These are phyloP conservation scores for Sclerotiophoma versabilis DNA, from an alignment of 2,329 filamentous ascomycete genomes.

Conservation along the genomic window DNA sequence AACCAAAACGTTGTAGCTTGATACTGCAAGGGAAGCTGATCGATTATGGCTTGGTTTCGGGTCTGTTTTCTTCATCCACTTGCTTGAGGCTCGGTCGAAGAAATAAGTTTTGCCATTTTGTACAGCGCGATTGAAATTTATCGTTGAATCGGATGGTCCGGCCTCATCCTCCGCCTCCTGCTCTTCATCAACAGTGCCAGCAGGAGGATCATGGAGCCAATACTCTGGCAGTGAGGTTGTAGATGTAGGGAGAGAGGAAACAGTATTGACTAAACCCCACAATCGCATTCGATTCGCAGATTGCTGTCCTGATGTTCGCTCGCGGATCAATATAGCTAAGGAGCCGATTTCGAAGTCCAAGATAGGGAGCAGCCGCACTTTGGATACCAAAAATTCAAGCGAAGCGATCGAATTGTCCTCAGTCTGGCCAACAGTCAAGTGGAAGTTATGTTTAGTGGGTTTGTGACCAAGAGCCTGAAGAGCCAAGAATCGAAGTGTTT, in stretches of 20 bases:
- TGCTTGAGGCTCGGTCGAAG: conserved; percentile 31
- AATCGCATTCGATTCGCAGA: conserved; percentile 60
- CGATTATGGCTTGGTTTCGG: neutral
- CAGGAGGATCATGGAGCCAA: conserved; percentile 17
- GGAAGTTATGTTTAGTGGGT: conserved; percentile 46
- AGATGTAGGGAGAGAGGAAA: neutral
- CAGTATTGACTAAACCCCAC: conserved; percentile 60
- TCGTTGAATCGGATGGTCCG: neutral
- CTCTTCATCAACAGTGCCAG: neutral
- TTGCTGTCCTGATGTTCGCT: conserved; percentile 42
- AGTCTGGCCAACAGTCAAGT: conserved; percentile 69
- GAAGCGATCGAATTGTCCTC: conserved; percentile 54
- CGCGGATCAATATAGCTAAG: conserved; percentile 63
- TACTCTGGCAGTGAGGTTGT: conserved; percentile 15
- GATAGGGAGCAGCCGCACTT: conserved; percentile 58
- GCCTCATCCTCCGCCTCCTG: conserved; percentile 6
- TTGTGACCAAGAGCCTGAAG: conserved; percentile 37
- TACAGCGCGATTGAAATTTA: conserved; percentile 19
- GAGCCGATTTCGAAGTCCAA: conserved; percentile 59
- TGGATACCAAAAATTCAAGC: conserved; percentile 62
- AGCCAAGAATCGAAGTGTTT: conserved; percentile 24
- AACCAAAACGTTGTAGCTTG: conserved; percentile 56
- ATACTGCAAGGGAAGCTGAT: conserved; percentile 38
- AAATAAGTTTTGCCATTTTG: conserved; percentile 41
- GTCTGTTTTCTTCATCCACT: conserved; percentile 30